phyloP scores from a whole-genome alignment of 257 asterid genomes.

The Salvia miltiorrhiza region DNA sequence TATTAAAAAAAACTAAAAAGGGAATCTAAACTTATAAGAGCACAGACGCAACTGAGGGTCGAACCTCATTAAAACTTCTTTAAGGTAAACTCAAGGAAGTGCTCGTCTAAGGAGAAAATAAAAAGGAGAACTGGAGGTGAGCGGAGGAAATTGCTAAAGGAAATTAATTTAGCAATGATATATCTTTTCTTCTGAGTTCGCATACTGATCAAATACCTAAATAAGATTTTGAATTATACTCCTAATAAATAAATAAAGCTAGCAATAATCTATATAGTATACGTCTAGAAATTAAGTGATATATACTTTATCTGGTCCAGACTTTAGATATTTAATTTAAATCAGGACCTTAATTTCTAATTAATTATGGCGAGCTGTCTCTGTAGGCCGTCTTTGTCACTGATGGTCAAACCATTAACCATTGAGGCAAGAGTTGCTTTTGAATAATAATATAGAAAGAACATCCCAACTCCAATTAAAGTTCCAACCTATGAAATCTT shows the following conservation, averaged over 20 bases:
- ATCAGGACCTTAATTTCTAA: constrained; percentile 5
- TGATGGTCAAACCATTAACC: background rate
- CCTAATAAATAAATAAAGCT: background rate
- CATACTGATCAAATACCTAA: background rate
- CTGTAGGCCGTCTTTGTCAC: background rate
- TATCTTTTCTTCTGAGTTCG: background rate
- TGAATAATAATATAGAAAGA: no score
- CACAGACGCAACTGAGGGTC: no score
- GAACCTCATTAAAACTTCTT: no score
- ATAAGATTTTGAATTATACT: constrained; percentile 4
- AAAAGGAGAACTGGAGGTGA: no score
- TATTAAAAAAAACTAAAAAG: no score
- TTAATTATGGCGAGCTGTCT: constrained; percentile 10
- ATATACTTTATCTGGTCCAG: background rate
- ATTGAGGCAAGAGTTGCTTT: no score
- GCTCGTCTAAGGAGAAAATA: no score
- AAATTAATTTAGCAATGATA: background rate
- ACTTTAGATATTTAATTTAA: background rate
- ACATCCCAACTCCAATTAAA: no score
- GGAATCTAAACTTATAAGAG: no score
- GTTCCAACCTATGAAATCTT: no score
- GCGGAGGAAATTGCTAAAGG: no score
- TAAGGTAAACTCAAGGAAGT: no score
- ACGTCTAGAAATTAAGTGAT: background rate
- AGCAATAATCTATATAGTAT: background rate